These are phyloP conservation scores for Citrus trifoliata DNA, from an alignment of 345 rosid genomes.

Conservation along the genomic window DNA sequence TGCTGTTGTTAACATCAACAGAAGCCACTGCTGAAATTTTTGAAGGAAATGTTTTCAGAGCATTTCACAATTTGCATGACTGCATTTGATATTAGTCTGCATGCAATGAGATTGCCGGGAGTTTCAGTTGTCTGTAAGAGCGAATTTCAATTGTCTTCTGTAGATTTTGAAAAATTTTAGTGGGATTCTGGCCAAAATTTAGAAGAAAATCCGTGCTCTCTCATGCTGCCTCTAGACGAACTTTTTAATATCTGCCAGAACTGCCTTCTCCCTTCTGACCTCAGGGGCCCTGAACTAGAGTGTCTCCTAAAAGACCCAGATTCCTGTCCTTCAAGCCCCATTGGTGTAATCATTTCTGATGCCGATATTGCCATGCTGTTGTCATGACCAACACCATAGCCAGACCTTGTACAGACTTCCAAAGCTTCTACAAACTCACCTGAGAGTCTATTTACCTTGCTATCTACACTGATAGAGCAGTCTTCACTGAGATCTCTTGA, in stretches of 20 bases:
- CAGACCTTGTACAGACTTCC: conserved; percentile 10
- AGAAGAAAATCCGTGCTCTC: conserved; percentile 43
- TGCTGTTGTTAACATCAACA: not conserved
- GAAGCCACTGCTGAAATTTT: not conserved
- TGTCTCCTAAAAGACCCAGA: conserved; percentile 36
- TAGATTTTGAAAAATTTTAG: conserved; percentile 5
- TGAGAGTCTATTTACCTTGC: conserved; percentile 17
- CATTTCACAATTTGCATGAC: not conserved
- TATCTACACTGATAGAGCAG: conserved; percentile 22
- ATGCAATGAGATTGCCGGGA: not conserved
- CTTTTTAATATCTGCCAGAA: conserved; percentile 54
- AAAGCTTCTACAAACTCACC: conserved; percentile 30
- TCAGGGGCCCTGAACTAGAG: conserved; percentile 43
- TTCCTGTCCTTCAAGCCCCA: conserved; percentile 31
- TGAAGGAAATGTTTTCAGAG: not conserved
- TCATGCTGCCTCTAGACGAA: conserved; percentile 50
- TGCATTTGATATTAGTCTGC: not conserved
- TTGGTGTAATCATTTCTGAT: conserved; percentile 23
- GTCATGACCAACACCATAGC: conserved; percentile 12
- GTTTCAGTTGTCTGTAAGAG: not conserved
- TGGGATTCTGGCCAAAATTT: conserved; percentile 36
- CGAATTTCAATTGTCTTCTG: not conserved
- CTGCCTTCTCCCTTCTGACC: conserved; percentile 35
- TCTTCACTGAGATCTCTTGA: conserved; percentile 19
- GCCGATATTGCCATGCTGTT: conserved; percentile 19